Evolutionary conservation across 352 stramenopile species (phyloP).

Genomic region (Phytophthora cactorum): DNA sequence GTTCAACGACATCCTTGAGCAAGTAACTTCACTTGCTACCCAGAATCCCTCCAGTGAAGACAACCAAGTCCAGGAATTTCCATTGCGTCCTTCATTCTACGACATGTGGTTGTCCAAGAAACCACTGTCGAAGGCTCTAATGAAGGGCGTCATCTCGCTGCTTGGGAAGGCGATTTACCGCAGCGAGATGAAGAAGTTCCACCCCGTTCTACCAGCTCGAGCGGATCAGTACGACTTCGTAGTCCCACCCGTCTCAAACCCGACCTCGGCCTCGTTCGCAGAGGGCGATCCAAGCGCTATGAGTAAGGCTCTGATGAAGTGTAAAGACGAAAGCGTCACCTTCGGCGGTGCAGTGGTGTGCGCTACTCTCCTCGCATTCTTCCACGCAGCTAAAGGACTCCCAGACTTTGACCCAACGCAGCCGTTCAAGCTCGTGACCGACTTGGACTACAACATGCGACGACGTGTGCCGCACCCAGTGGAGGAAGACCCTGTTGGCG

Average conservation of each 20-base stretch:
- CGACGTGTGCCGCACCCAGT: constrained; percentile 36
- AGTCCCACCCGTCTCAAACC: constrained; percentile 28
- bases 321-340: constrained; percentile 41
- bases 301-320: constrained; percentile 29
- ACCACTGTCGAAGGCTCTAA: constrained; percentile 21
- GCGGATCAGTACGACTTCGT: constrained; percentile 38
- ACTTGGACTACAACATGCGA: constrained; percentile 58
- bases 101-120: constrained; percentile 34
- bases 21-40: constrained; percentile 18
- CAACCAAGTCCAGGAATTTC: constrained; percentile 7
- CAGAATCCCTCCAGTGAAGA: neutral
- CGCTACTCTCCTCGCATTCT: constrained; percentile 31
- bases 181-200: constrained; percentile 28
- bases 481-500: constrained; percentile 34
- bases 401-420: constrained; percentile 20
- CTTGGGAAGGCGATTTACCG: constrained; percentile 34
- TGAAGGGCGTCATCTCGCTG: constrained; percentile 23
- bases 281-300: constrained; percentile 32
- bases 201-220: constrained; percentile 27
- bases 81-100: constrained; percentile 37
- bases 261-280: constrained; percentile 34
- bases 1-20: constrained; percentile 45
- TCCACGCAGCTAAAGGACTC: constrained; percentile 17
- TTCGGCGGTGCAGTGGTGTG: constrained; percentile 41
- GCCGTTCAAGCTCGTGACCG: constrained; percentile 41